These are phyloP conservation scores for Oryza meridionalis DNA, from an alignment of 176 grass and related monocot genomes.

Conservation along the genomic window DNA sequence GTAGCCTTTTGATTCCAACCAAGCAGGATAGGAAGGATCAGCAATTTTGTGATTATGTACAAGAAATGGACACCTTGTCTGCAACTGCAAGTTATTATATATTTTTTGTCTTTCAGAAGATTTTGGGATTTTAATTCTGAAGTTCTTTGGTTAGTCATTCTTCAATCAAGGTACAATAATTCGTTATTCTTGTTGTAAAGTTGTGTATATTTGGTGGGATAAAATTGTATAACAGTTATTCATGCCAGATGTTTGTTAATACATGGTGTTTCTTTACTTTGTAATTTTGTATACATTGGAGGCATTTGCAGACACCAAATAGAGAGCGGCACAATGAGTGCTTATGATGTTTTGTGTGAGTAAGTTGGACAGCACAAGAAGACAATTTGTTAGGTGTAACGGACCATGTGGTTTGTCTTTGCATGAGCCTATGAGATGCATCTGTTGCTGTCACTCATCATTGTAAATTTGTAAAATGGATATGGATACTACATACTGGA, in stretches of 20 bases:
- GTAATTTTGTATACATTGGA: too few relatives aligned
- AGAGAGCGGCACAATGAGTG: background rate
- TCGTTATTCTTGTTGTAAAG: background rate
- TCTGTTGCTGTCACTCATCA: background rate
- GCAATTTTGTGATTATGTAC: conserved; percentile 34
- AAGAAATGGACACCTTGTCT: background rate
- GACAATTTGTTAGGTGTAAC: background rate
- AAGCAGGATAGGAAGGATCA: conserved; percentile 1
- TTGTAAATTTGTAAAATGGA: background rate
- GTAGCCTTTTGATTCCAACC: background rate
- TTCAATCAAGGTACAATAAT: background rate
- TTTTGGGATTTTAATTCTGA: background rate
- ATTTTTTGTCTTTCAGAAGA: background rate
- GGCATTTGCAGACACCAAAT: background rate
- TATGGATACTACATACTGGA: background rate
- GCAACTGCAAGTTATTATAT: background rate
- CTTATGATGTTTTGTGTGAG: background rate
- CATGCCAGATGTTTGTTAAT: background rate
- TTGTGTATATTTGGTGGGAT: background rate
- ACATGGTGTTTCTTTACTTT: background rate
- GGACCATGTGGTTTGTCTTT: background rate
- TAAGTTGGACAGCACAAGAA: background rate
- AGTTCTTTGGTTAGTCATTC: background rate
- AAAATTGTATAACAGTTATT: background rate
- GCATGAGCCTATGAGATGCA: background rate